phyloP scores from a whole-genome alignment of 2,329 filamentous ascomycete species.

The Fusarium oxysporum region DNA sequence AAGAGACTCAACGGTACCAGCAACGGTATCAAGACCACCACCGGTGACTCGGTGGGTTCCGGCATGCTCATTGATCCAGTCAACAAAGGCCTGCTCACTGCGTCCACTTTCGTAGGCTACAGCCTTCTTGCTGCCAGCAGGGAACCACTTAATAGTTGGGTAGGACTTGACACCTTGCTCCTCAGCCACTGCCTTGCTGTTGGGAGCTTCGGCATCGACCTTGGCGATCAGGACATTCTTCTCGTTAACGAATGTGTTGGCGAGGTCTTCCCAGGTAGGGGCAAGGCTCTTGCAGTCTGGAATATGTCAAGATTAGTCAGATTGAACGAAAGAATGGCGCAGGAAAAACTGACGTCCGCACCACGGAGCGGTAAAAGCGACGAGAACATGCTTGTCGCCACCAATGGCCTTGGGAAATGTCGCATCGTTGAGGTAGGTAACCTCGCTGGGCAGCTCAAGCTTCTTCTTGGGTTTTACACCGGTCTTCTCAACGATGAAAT shows the following conservation, averaged over 20 bases:
- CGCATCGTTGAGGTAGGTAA: slow-evolving; percentile 83
- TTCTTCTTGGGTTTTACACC: slow-evolving; percentile 84
- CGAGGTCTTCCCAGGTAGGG: slow-evolving; percentile 89
- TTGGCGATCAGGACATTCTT: slow-evolving; percentile 88
- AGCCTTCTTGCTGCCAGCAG: slow-evolving; percentile 80
- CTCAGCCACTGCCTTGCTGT: slow-evolving; percentile 81
- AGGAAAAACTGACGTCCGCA: slow-evolving; percentile 84
- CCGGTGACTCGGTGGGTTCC: slow-evolving; percentile 87
- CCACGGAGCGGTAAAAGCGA: slow-evolving; percentile 98
- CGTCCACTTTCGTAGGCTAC: slow-evolving; percentile 81
- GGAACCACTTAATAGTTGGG: slow-evolving; percentile 98
- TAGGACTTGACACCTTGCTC: slow-evolving; percentile 85
- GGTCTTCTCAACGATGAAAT: slow-evolving; percentile 88
- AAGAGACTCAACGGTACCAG: slow-evolving; percentile 84
- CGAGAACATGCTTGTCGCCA: slow-evolving; percentile 87
- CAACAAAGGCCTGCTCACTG: slow-evolving; percentile 78
- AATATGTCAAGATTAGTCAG: slow-evolving; percentile 27
- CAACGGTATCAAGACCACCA: slow-evolving; percentile 80
- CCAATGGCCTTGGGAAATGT: slow-evolving; percentile 84
- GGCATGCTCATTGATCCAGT: slow-evolving; percentile 88
- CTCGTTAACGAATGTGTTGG: slow-evolving; percentile 83
- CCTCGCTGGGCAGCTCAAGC: slow-evolving; percentile 76
- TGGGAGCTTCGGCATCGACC: slow-evolving; percentile 91
- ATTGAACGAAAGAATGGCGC: background rate
- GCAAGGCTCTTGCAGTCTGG: slow-evolving; percentile 96